Base-by-base conservation (phyloP, 345 rosid genomes). In the Euphorbia lathyris region DNA sequence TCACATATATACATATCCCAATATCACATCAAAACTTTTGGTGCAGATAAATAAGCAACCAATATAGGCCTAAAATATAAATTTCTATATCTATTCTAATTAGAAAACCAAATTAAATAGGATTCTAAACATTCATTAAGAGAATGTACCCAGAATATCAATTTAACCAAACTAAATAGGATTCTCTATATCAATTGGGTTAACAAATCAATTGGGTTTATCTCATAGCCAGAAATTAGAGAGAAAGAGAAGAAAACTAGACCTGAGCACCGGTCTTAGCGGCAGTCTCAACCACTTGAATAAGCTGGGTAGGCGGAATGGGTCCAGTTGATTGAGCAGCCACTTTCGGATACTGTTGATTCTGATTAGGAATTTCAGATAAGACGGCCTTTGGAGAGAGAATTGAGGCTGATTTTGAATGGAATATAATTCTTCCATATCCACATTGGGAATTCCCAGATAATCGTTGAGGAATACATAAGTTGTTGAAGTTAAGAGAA, bases 261-360 rank as follows among this genome's bases (percentile, higher is more conserved):
- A 94, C 98, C 96, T 87, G 86, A 4, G 98, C 96, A 9, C 97
- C 97, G 63, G 95, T 82, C 75, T 79, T 86, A 50, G 98, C 97
- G 53, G 97, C 93, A 67, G 85, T 65, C 77, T 91, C 97, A 40
- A 91, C 95, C 45, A 90, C 93, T 83, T 87, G 79, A 55, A 90
- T 80, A 76, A 88, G 96, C 68, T 84, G 85, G 50, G 63, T n/a
- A 17, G 85, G 77, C 29, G 95, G 86, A 63, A 94, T 78, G 27
- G 95, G 81, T 34, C 97, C 97, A 34, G 83, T 83, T 59, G 92
- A 78, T 47, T 68, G 71, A 27, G 98, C 88, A 38, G 89, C 96
- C 26, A 88, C 77, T 82, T 74, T 85, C 0, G 86, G 88, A 68
- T 79, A 84, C 75, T 62, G 81, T 27, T 50, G n/a, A n/a, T n/a